Base-by-base conservation (phyloP, 495 filamentous ascomycete genomes). In the Penicillium daleae region DNA sequence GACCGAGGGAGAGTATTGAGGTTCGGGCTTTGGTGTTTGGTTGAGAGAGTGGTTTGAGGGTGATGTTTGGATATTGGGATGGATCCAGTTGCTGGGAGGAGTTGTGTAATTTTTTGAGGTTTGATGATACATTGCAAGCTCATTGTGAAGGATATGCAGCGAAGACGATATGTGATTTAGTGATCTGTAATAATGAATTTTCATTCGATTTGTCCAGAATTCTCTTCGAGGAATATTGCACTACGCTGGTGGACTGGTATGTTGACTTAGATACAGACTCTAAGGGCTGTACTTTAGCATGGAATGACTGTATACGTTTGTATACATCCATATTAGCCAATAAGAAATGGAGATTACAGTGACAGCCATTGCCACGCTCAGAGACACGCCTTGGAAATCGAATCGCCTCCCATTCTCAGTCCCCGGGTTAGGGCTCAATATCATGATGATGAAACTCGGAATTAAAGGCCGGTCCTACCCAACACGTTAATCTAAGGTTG, bases 11-110 rank as follows among this genome's bases (percentile, higher is more conserved):
- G 82, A 96, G 92, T 73, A 94, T 97, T 74, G 92, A 96, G 74
- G 90, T 96, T 19, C 81, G 91, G 70, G 89, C 92, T 19, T 79
- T 96, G 74, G 87, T 96, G 12, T 93, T 96, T 83, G 91, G 91
- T 0, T 90, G 65, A 79, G 59, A n/a, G n/a, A n/a, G n/a, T n/a
- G n/a, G n/a, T n/a, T n/a, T n/a, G n/a, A n/a, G n/a, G n/a, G n/a
- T n/a, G n/a, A n/a, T n/a, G n/a, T n/a, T n/a, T n/a, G n/a, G n/a
- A n/a, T n/a, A n/a, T n/a, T n/a, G n/a, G n/a, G n/a, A n/a, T n/a
- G n/a, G n/a, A n/a, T n/a, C n/a, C n/a, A n/a, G n/a, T n/a, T n/a
- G n/a, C n/a, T n/a, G n/a, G n/a, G n/a, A n/a, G n/a, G n/a, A n/a
- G n/a, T n/a, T n/a, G n/a, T n/a, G n/a, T n/a, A n/a, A n/a, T n/a